A percentile compares a stretch with the other conserved stretches of the same genome.
phyloP scores from a whole-genome alignment of 228 moss, liverwort and hornwort species.

The Sphagnum fallax region DNA sequence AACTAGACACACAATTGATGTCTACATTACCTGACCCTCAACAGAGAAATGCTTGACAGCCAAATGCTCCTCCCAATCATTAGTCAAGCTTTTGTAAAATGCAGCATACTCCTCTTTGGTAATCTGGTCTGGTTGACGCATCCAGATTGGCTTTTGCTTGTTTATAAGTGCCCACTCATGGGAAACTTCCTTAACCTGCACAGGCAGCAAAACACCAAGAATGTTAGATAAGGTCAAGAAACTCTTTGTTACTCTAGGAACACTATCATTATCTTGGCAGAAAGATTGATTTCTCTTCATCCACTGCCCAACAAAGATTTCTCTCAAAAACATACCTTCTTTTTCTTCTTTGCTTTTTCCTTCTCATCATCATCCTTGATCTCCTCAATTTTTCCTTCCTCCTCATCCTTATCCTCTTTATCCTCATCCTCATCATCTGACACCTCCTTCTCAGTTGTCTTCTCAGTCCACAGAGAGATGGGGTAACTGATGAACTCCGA shows the following conservation, averaged over 20 bases:
- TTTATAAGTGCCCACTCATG: slow-evolving; percentile 67
- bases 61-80: slow-evolving; percentile 68
- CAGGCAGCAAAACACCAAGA: neutral
- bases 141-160: slow-evolving; percentile 77
- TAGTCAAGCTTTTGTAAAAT: slow-evolving; percentile 71
- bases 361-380: slow-evolving; percentile 48
- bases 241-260: no score
- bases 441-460: slow-evolving; percentile 52
- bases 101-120: slow-evolving; percentile 69
- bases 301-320: no score
- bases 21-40: slow-evolving; percentile 14
- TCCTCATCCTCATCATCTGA: slow-evolving; percentile 75
- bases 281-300: no score
- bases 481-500: slow-evolving; percentile 79
- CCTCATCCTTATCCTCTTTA: slow-evolving; percentile 16
- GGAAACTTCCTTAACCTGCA: slow-evolving; percentile 44
- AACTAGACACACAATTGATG: no score
- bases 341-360: slow-evolving; percentile 28
- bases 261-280: no score
- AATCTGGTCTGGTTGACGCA: slow-evolving; percentile 68
- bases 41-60: slow-evolving; percentile 59
- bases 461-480: slow-evolving; percentile 67
- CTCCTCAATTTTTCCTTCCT: slow-evolving; percentile 48
- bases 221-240: neutral
- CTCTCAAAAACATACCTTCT: slow-evolving; percentile 13